phyloP scores from a whole-genome alignment of 805 yeast species.

The Henningerozyma blattae region DNA sequence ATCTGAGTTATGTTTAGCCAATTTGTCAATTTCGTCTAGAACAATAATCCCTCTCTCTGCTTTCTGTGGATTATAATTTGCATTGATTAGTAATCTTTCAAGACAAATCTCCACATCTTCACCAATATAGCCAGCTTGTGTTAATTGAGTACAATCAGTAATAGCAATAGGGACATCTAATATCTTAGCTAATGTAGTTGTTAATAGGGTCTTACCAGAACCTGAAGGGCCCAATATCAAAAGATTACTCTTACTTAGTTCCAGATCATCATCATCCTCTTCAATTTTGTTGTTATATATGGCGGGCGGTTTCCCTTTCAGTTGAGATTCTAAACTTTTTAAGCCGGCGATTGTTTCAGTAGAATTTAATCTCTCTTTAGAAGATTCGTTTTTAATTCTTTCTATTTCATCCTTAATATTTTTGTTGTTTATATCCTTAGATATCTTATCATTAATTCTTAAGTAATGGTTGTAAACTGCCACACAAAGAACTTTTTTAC shows the following conservation, averaged over 20 bases:
- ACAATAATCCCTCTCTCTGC: slow-evolving; percentile 50
- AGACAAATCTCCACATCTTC: slow-evolving; percentile 51
- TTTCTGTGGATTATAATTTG: slow-evolving; percentile 38
- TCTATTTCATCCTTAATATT: slow-evolving; percentile 1
- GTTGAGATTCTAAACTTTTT: slow-evolving; percentile 19
- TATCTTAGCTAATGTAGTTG: slow-evolving; percentile 39
- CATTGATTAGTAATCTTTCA: slow-evolving; percentile 36
- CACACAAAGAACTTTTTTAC: slow-evolving; percentile 47
- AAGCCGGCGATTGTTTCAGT: slow-evolving; percentile 24
- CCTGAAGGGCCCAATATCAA: slow-evolving; percentile 50
- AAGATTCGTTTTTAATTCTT: slow-evolving; percentile 1
- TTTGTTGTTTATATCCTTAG: slow-evolving; percentile 9
- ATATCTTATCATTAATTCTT: slow-evolving; percentile 32
- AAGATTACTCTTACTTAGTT: slow-evolving; percentile 44
- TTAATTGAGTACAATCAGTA: slow-evolving; percentile 49
- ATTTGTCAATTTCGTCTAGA: slow-evolving; percentile 46
- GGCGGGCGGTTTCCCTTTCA: slow-evolving; percentile 6
- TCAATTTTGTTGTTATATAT: slow-evolving; percentile 12
- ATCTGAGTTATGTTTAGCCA: slow-evolving; percentile 36
- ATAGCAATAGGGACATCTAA: slow-evolving; percentile 46
- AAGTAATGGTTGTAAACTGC: slow-evolving; percentile 49
- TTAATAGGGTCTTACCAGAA: slow-evolving; percentile 47
- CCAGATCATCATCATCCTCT: slow-evolving; percentile 31
- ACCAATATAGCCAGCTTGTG: slow-evolving; percentile 57
- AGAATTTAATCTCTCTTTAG: slow-evolving; percentile 16